These are phyloP conservation scores for Lithohypha guttulata DNA, from an alignment of 2,329 filamentous ascomycete genomes.

Conservation along the genomic window DNA sequence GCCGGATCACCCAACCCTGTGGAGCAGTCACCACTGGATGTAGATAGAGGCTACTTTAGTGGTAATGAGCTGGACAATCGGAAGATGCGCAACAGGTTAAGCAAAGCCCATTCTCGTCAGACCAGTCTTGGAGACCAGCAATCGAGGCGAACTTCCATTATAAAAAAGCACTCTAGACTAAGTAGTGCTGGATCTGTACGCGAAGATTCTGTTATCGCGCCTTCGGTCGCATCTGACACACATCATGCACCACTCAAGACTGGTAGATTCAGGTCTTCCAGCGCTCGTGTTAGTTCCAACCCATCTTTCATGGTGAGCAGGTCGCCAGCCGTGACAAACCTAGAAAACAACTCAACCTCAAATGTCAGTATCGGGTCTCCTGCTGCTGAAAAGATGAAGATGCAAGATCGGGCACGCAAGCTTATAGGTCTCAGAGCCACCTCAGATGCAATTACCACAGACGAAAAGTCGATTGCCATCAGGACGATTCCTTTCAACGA, in stretches of 20 bases:
- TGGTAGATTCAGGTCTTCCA: conserved; percentile 48
- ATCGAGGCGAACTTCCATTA: conserved; percentile 53
- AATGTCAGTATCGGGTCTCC: conserved; percentile 16
- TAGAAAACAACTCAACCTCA: conserved; percentile 33
- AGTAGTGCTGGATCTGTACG: conserved; percentile 67
- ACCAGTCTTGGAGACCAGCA: conserved; percentile 70
- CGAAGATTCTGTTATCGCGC: conserved; percentile 39
- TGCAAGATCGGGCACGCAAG: conserved; percentile 48
- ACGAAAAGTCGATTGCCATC: conserved; percentile 39
- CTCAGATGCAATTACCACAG: conserved; percentile 58
- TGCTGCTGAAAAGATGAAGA: conserved; percentile 38
- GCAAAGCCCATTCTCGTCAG: conserved; percentile 62
- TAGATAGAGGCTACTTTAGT: conserved; percentile 88
- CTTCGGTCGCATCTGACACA: conserved; percentile 54
- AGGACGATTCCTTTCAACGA: conserved; percentile 40
- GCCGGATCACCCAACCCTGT: conserved; percentile 24
- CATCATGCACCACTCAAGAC: conserved; percentile 51
- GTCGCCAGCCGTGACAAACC: conserved; percentile 47
- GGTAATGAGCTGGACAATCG: conserved; percentile 71
- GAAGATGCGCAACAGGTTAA: conserved; percentile 61
- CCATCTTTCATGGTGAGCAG: conserved; percentile 30
- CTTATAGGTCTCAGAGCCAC: conserved; percentile 68
- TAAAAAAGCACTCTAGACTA: conserved; percentile 65
- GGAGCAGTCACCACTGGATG: conserved; percentile 40
- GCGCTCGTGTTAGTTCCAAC: conserved; percentile 43